Evolutionary conservation across 1,284 basidiomycete genomes (phyloP).

Genomic region (Moniliophthora roreri): DNA sequence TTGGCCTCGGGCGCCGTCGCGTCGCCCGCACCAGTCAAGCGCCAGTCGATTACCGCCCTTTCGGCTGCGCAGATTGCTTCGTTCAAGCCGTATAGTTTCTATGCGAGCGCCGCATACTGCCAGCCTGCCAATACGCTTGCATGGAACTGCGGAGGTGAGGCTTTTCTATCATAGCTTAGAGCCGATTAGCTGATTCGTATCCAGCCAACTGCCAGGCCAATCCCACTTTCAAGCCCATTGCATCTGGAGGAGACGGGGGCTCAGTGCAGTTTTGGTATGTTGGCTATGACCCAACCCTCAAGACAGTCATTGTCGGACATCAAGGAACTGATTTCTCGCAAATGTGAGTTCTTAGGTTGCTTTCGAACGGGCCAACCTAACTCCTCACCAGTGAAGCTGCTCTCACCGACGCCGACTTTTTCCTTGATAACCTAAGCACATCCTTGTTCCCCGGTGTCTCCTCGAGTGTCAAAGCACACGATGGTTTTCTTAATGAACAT

Average conservation of each 20-base stretch:
- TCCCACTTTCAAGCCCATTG: conserved; percentile 45
- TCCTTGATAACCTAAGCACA: conserved; percentile 34
- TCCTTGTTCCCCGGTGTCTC: conserved; percentile 56
- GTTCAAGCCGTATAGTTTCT: conserved; percentile 47
- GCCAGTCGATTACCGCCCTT: conserved; percentile 40
- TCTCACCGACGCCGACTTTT: conserved; percentile 47
- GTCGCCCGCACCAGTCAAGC: conserved; percentile 4
- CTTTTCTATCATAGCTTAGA: not conserved
- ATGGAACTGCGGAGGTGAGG: conserved; percentile 46
- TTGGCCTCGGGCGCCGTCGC: not conserved
- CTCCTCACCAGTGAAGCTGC: conserved; percentile 31
- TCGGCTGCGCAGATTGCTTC: conserved; percentile 38
- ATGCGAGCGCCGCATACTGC: conserved; percentile 46
- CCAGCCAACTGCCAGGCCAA: conserved; percentile 50
- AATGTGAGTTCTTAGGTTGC: conserved; percentile 33
- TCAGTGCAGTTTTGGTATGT: conserved; percentile 45
- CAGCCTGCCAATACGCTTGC: conserved; percentile 31
- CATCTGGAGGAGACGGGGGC: conserved; percentile 51
- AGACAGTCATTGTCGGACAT: conserved; percentile 46
- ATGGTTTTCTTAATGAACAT: conserved; percentile 52
- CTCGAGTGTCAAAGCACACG: conserved; percentile 46
- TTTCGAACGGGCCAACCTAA: not conserved
- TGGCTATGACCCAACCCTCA: conserved; percentile 32
- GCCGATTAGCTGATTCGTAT: not conserved
- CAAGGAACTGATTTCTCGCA: conserved; percentile 49